These are phyloP conservation scores for Syzygium syzygioides DNA, from an alignment of 441 rosid species.

Conservation along the genomic window DNA sequence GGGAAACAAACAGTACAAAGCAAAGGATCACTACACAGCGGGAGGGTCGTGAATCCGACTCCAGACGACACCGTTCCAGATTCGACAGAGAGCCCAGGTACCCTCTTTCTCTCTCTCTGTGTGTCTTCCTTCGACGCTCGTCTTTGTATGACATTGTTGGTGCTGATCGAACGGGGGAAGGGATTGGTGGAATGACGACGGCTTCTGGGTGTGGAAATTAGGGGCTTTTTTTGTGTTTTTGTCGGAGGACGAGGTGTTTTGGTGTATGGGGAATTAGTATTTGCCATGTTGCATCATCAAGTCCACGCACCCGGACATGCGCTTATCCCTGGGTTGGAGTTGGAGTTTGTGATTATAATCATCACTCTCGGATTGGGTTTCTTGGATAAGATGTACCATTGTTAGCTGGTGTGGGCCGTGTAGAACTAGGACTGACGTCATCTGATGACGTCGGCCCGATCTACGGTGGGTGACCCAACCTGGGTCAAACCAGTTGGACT, in stretches of 20 bases:
- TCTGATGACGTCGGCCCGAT: too few relatives aligned
- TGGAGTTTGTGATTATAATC: neutral
- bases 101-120: neutral
- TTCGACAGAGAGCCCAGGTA: constrained; percentile 68
- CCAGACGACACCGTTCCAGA: constrained; percentile 50
- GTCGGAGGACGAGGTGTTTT: neutral
- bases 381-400: neutral
- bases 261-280: neutral
- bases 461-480: too few relatives aligned
- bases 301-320: neutral
- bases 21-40: constrained; percentile 2
- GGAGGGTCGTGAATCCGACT: constrained; percentile 50
- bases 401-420: too few relatives aligned
- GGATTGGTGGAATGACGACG: neutral
- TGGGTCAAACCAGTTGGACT: too few relatives aligned
- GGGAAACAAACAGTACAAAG: neutral
- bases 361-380: neutral
- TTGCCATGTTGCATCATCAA: neutral
- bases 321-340: neutral
- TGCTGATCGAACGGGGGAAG: neutral
- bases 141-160: neutral
- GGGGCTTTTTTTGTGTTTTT: neutral
- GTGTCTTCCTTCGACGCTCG: neutral
- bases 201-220: neutral
- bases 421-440: too few relatives aligned